Evolutionary conservation across 164 flowering plant genomes (phyloP).

Genomic region (Stephania yunnanensis): DNA sequence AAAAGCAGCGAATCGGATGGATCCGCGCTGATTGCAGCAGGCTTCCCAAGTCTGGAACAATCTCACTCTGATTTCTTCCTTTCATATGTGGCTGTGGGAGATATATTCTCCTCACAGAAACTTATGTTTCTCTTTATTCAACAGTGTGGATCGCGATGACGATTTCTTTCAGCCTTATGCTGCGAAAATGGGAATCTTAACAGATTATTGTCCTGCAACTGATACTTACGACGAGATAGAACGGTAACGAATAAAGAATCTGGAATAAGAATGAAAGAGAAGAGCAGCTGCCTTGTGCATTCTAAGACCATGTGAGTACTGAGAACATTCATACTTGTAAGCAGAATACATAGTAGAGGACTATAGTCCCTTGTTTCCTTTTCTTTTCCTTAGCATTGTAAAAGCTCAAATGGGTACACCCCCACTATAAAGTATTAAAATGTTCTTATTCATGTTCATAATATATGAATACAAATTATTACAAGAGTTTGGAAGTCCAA

Average conservation of each 20-base stretch:
- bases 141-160: slow-evolving; percentile 43
- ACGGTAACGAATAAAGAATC: not conserved
- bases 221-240: not conserved
- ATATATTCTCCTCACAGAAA: slow-evolving; percentile 31
- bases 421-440: not conserved
- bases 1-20: slow-evolving; percentile 78
- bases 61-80: slow-evolving; percentile 23
- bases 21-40: slow-evolving; percentile 50
- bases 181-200: slow-evolving; percentile 21
- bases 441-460: too few relatives aligned
- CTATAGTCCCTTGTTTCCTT: not conserved
- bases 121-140: slow-evolving; percentile 29
- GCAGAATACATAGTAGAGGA: not conserved
- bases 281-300: not conserved
- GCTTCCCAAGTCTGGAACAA: slow-evolving; percentile 63
- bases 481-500: too few relatives aligned
- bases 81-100: slow-evolving; percentile 14
- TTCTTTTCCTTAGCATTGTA: not conserved
- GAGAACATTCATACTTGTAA: slow-evolving; percentile 5
- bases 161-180: slow-evolving; percentile 25
- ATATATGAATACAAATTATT: too few relatives aligned
- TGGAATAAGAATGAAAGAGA: not conserved
- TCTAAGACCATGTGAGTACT: not conserved
- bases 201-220: slow-evolving; percentile 17
- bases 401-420: not conserved